Evolutionary conservation across 129 eudicot species (phyloP), one percentile per base, ranked within the genome.

Genomic region (Silybum marianum): DNA sequence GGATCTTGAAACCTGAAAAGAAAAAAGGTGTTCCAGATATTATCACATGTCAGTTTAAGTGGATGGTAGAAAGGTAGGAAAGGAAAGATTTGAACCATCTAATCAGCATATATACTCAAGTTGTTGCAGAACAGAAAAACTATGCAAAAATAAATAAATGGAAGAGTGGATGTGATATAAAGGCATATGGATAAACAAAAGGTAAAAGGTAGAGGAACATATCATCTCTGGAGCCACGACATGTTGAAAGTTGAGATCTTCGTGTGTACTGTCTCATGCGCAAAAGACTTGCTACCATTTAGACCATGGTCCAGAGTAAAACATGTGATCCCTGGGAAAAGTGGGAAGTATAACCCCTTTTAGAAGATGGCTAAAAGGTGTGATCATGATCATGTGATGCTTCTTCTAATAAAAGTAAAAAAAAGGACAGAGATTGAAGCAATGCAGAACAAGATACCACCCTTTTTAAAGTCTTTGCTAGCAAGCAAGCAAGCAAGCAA

Each of bases 1-100:
- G 39, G 97, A 92, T 88, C 97, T 90, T 18, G 97, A 92, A 32
- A 92, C 94, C 97, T 92, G 87, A 18, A 78, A 79, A 79, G 32
- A 25, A 67, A 14, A 14, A 69, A 12, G 81, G 77, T 16, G 14
- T 60, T 68, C 42, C 38, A 48, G 51, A 30, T 30, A 72, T 73
- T 42, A 30, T 44, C 58, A 78, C 54, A 58, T 26, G 69, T 65
- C 69, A 65, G 69, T 65, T 9, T 23, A 9, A 30, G 34, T 69
- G 11, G 54, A 83, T 69, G 54, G 7, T 38, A 34, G 66, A 65
- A 38, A 76, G 62, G 16, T 68, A 28, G 66, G 54, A 71, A 62
- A 28, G 66, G 54, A 71, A 62, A 71, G 23, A 51, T 78, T 72
- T 46, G 51, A 70, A 54, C 40, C 51, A 78, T 38, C 30, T 14